Base-by-base conservation (phyloP, 2,329 filamentous ascomycete species). In the Ophiostoma novo-ulmi region DNA sequence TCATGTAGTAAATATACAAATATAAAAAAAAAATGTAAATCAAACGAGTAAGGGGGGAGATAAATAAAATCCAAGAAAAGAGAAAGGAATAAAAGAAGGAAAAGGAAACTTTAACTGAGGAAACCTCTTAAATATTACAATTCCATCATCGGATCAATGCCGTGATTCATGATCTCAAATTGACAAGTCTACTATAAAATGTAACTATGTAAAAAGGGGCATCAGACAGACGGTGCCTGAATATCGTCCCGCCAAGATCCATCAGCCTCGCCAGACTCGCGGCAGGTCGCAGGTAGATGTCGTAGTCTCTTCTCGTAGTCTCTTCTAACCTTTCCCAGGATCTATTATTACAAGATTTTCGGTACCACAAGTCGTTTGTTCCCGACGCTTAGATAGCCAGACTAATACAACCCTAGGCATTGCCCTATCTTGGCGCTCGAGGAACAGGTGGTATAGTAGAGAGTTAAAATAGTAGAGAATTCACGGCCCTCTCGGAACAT, bases 401-500 rank as follows among this genome's bases (percentile, higher is more conserved):
- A 22, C n/a, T n/a, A 22, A 44, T 17, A 17, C 5, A 17, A 44
- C 11, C 41, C 48, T 22, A 22, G n/a, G 52, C n/a, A 26, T 14
- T 58, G 22, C 52, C 52, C 31, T 58, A 58, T 58, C 52, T 58
- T 58, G 52, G 52, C 52, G 52, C 52, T 58, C 11, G n/a, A 26
- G 3, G n/a, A 55, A 7, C n/a, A 44, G 20, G 31, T 31, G 3
- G 31, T 31, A 2, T 13, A n/a, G 48, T n/a, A 10, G 48, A 22
- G 52, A 31, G 31, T 31, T 3, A 31, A 3, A 3, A 31, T 31
- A 31, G 31, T 31, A 31, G 31, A 31, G 31, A 3, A 31, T 31
- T 31, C 31, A 31, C 52, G 52, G 52, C 52, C 52, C 52, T 22
- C 13, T 58, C 52, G 52, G 52, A 5, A 31, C 22, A 58, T 58